A percentile compares a stretch with the other conserved stretches of the same genome.
Evolutionary conservation across 805 yeast species (phyloP).

Genomic region (Ogataea naganishii): DNA sequence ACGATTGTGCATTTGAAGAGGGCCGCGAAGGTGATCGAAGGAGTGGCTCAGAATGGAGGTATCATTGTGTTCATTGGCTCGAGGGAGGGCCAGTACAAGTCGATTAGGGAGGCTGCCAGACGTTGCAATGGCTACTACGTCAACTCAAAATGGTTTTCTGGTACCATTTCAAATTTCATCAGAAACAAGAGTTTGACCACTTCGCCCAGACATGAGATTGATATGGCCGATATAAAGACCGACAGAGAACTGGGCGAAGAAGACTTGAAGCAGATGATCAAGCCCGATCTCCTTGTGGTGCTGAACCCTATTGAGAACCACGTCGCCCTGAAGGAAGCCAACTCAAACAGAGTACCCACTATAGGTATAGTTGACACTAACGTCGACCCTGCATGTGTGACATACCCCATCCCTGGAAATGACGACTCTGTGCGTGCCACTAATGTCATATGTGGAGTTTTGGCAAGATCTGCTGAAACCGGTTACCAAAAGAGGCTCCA

Average conservation of each 20-base stretch:
- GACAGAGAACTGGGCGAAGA: constrained; percentile 43
- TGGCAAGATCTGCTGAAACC: constrained; percentile 75
- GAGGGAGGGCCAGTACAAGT: constrained; percentile 62
- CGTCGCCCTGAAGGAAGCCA: constrained; percentile 74
- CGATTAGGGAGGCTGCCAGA: constrained; percentile 72
- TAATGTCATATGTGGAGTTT: constrained; percentile 71
- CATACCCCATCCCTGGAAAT: constrained; percentile 94
- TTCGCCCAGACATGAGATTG: constrained; percentile 67
- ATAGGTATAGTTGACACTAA: constrained; percentile 92
- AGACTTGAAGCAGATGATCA: constrained; percentile 47
- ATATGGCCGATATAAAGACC: constrained; percentile 63
- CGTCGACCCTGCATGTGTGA: constrained; percentile 79
- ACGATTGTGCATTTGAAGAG: constrained; percentile 68
- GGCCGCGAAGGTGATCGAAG: constrained; percentile 80
- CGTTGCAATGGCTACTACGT: constrained; percentile 77
- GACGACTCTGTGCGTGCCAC: constrained; percentile 84
- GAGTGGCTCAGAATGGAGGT: constrained; percentile 80
- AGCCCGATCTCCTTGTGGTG: constrained; percentile 83
- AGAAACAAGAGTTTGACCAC: constrained; percentile 40
- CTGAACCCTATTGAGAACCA: constrained; percentile 85
- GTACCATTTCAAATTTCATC: constrained; percentile 80
- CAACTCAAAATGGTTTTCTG: constrained; percentile 86
- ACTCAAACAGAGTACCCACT: constrained; percentile 77
- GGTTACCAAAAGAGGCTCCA: constrained; percentile 57
- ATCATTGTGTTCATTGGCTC: constrained; percentile 75